Base-by-base conservation (phyloP, 805 yeast species). In the Candida chilensis region DNA sequence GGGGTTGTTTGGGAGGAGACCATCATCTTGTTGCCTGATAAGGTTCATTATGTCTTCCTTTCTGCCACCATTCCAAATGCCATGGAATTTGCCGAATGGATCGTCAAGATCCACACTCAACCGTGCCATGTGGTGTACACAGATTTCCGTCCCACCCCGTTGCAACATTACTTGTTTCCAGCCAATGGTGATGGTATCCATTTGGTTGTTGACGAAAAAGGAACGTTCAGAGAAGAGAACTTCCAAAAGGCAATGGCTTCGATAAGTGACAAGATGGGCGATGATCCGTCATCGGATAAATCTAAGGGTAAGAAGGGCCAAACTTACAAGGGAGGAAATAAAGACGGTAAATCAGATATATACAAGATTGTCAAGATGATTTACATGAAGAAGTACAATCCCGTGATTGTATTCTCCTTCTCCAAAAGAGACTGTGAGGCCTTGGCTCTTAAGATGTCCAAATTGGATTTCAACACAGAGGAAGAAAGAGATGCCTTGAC, bases 1-100 rank as follows among this genome's bases (percentile, higher is more conserved):
- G 99, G 99, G 54, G 99, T 92, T 31, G 98, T 92, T 20, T 92
- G 99, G 99, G 99, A 92, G 60, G 99, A 92, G 57, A 90, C 97
- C 11, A 90, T 92, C 40, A 92, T 92, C 35, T 63, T 92, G 50
- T 66, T 92, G 26, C 99, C 99, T 4, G 96, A 94, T 45, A 88
- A 88, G 64, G 96, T 92, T 12, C 90, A 83, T 41, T 86, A 88
- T 47, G 96, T 90, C 3, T 84, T 90, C 46, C 60, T 90, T 39
- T 87, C 96, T 10, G 97, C 97, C 29, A 90, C 98, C 1, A 90
- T 90, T 42, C 98, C 98, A 16, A 90, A 90, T 51, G 96, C 97
- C 2, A 82, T 85, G 88, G 96, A 90, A 52, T 90, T 90, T 63
- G 96, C 97, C 8, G 95, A 90, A 56, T 92, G 99, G 99, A 85